A percentile compares a stretch with the other conserved stretches of the same genome.
Conservation (phyloP, 768 basidiomycete species). For the Lactifluus hygrophoroides region DNA sequence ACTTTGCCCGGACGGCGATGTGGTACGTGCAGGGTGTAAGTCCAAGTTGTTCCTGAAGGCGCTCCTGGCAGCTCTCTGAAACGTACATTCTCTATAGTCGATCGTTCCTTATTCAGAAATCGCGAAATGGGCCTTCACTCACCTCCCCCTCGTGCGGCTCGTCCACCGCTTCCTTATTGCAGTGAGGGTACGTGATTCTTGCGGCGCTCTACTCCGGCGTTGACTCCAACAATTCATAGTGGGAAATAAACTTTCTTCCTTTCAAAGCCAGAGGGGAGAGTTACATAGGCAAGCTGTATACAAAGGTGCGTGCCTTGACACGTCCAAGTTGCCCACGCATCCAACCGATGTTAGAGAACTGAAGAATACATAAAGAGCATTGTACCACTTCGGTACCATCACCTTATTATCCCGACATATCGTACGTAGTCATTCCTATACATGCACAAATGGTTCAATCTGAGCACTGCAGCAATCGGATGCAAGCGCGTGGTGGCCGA, state of each 20-base stretch:
- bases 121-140: conserved; percentile 44
- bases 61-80: not conserved
- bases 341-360: too few species aligned
- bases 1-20: conserved; percentile 48
- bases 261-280: conserved; percentile 6
- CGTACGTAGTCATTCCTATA: conserved; percentile 28
- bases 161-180: conserved; percentile 39
- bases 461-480: conserved; percentile 36
- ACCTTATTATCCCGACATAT: conserved; percentile 40
- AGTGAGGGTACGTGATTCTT: conserved; percentile 30
- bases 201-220: not conserved
- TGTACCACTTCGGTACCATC: conserved; percentile 29
- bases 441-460: not conserved
- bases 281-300: not conserved
- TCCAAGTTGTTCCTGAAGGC: not conserved
- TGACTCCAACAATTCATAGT: not conserved
- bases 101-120: conserved; percentile 34
- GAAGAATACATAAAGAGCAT: conserved; percentile 36
- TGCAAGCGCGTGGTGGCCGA: conserved; percentile 58
- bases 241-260: not conserved
- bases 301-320: too few species aligned
- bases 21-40: conserved; percentile 45
- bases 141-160: conserved; percentile 41
- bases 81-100: not conserved
- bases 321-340: too few species aligned